A percentile compares a stretch with the other conserved stretches of the same genome.
Evolutionary conservation across 257 asterid species (phyloP).

Genomic region (Eustoma russellianum): DNA sequence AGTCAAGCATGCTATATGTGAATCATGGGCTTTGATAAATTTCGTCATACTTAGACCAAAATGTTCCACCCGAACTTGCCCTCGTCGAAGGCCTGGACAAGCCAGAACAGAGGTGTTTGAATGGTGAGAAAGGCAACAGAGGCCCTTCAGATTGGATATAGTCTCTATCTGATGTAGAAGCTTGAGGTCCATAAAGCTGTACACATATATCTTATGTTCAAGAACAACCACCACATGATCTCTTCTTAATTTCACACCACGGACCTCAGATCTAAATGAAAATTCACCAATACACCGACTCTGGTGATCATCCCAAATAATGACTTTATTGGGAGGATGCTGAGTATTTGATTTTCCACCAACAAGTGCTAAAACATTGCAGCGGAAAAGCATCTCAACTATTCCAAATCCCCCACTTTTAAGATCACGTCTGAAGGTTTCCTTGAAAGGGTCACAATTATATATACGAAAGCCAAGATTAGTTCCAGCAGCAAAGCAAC

Average conservation of each 20-base stretch:
- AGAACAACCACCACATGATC: conserved; percentile 79
- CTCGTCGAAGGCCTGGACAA: conserved; percentile 74
- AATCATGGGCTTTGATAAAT: conserved; percentile 73
- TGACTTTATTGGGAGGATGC: conserved; percentile 79
- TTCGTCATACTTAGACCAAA: conserved; percentile 78
- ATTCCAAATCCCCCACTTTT: conserved; percentile 83
- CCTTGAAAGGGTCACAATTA: conserved; percentile 76
- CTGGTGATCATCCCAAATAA: conserved; percentile 96
- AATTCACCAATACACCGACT: conserved; percentile 89
- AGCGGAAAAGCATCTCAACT: conserved; percentile 84
- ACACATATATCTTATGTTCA: conserved; percentile 86
- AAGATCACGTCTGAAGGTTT: conserved; percentile 84
- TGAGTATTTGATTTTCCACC: conserved; percentile 65
- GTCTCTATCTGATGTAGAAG: conserved; percentile 96
- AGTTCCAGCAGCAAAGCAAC: conserved; percentile 96
- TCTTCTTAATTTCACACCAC: conserved; percentile 74
- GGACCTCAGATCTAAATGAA: conserved; percentile 86
- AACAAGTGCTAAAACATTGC: conserved; percentile 90
- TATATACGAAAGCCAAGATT: conserved; percentile 77
- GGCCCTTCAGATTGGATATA: conserved; percentile 67
- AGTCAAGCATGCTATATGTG: conserved; percentile 72
- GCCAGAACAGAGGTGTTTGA: conserved; percentile 68
- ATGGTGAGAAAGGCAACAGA: conserved; percentile 85
- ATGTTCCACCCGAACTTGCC: conserved; percentile 92
- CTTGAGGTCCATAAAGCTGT: conserved; percentile 76